Base-by-base conservation (phyloP, 225 moss, liverwort and hornwort genomes). In the Physcomitrellopsis africana region DNA sequence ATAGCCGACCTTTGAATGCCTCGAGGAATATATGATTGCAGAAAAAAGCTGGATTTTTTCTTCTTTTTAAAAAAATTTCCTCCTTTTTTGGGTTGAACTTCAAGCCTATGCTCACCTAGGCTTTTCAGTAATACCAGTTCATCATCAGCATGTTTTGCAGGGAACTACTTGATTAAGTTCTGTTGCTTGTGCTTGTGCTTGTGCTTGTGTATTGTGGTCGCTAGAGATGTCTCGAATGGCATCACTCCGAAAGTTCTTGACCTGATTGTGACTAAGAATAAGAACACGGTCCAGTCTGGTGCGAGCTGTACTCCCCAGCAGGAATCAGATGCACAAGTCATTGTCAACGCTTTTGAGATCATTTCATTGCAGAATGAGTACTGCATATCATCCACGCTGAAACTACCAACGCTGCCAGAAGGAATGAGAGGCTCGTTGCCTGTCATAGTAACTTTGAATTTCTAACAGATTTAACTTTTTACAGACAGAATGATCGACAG, bases 401-500 rank as follows among this genome's bases (percentile, higher is more conserved):
- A 69, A 2, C 32, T 4, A 71, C 65, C 15, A 10, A 45, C 43
- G 47, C 17, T 10, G 17, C 17, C 10, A 15, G 26, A 66, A 26
- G 13, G 12, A 22, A 16, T 44, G 43, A 17, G 55, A 54, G 44
- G 65, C 64, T 22, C 17, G 0, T 1, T 62, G 52, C 48, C 20
- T 47, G 60, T 63, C 49, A 19, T 45, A 19, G 44, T 5, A 19
- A 46, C 70, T 69, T 45, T 2, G 6, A 65, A 57, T 56, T 47
- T 78, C 17, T 10, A 17, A 63, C 10, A 20, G 29, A 60, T 22
- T 16, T 51, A 23, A 51, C 48, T 5, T 59, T 26, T 63, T 53
- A 53, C 62, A 58, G 59, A 78, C 42, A 78, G 52, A 65, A 47
- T 70, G 10, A 20, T 60, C 63, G 70, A 46, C 54, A 27, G 65